A percentile compares a stretch with the other conserved stretches of the same genome.
Conservation (phyloP, 768 basidiomycete genomes). For the Coprinellus micaceus region DNA sequence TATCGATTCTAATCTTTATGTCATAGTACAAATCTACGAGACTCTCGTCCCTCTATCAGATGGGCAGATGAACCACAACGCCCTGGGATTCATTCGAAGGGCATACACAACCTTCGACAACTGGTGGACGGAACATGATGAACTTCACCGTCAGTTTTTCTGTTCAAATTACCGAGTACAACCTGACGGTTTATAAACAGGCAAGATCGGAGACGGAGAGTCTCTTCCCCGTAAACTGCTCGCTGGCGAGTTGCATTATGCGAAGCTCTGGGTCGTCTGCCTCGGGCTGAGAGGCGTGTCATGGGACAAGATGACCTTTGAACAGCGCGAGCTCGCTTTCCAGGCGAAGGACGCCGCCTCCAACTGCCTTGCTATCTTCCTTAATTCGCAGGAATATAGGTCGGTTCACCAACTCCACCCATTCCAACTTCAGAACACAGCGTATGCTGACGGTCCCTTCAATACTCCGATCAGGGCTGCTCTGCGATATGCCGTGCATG, state of each 20-base stretch:
- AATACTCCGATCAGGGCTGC: conserved; percentile 53
- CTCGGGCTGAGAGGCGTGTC: conserved; percentile 86
- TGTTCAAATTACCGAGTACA: too few relatives aligned
- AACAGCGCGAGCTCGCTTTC: conserved; percentile 92
- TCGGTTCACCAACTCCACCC: conserved; percentile 27
- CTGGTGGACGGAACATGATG: conserved; percentile 90
- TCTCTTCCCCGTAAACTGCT: conserved; percentile 84
- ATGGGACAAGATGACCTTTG: conserved; percentile 96
- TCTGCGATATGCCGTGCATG: conserved; percentile 90
- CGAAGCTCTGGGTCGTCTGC: conserved; percentile 93
- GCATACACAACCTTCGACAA: conserved; percentile 84
- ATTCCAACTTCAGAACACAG: not conserved
- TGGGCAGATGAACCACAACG: conserved; percentile 81
- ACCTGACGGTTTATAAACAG: conserved; percentile 31
- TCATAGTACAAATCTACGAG: conserved; percentile 88
- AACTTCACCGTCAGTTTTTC: conserved; percentile 62
- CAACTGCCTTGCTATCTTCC: conserved; percentile 78
- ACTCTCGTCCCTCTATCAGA: conserved; percentile 82
- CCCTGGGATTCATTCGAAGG: conserved; percentile 81
- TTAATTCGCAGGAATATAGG: conserved; percentile 80
- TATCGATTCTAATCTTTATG: not conserved
- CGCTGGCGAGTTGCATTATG: conserved; percentile 84
- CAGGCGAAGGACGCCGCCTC: conserved; percentile 92
- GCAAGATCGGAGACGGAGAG: conserved; percentile 79
- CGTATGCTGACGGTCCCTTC: conserved; percentile 5